A percentile compares a stretch with the other conserved stretches of the same genome.
These are phyloP conservation scores for Auricularia sp. DNA, from an alignment of 768 basidiomycete genomes.

Conservation along the genomic window DNA sequence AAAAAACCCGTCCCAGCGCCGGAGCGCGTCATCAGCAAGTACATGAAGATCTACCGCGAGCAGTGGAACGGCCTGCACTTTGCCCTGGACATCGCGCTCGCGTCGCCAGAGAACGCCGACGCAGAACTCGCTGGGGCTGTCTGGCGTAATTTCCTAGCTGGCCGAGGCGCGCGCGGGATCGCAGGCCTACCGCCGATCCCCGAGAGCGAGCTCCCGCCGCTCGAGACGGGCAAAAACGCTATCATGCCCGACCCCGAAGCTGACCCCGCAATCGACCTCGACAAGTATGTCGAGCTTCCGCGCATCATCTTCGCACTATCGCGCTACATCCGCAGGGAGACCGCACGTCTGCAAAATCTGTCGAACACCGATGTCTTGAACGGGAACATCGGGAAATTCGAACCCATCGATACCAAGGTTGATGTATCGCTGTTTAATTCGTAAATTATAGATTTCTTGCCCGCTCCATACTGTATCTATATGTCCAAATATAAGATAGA, in stretches of 20 bases:
- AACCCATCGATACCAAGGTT: background rate
- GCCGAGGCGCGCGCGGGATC: conserved; percentile 69
- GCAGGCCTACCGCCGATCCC: conserved; percentile 22
- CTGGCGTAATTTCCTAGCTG: conserved; percentile 88
- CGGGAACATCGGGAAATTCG: background rate
- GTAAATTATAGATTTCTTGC: background rate
- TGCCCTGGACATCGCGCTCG: conserved; percentile 59
- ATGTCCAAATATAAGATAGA: too few relatives aligned
- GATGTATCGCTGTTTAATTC: background rate
- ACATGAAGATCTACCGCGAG: conserved; percentile 88
- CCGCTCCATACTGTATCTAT: background rate
- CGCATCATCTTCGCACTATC: conserved; percentile 65
- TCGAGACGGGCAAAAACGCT: conserved; percentile 34
- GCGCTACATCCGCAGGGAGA: conserved; percentile 61
- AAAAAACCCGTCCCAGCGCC: conserved; percentile 38
- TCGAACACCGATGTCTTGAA: conserved; percentile 31
- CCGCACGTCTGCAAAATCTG: conserved; percentile 52
- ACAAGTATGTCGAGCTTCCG: conserved; percentile 64
- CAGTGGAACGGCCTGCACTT: conserved; percentile 82
- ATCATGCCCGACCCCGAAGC: conserved; percentile 34
- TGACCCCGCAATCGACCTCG: conserved; percentile 49
- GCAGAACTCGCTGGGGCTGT: conserved; percentile 76
- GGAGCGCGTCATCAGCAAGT: conserved; percentile 68
- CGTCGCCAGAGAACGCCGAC: conserved; percentile 48
- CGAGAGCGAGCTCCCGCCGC: conserved; percentile 9